Base-by-base conservation (phyloP, 2,329 filamentous ascomycete species). In the Leptoxyphium fumago region DNA sequence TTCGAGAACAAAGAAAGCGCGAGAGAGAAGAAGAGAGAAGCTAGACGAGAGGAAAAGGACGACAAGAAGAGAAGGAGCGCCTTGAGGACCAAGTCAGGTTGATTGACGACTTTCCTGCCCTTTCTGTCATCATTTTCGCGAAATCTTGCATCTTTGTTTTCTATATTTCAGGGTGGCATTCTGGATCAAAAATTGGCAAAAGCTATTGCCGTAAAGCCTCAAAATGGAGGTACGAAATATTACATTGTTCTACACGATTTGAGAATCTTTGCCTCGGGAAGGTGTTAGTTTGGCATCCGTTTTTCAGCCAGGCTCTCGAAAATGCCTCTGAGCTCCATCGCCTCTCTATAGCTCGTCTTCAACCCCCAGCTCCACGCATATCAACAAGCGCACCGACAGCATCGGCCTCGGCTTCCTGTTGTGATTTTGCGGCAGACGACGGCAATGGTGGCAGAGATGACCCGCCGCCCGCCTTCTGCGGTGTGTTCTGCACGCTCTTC, bases 1-100 rank as follows among this genome's bases (percentile, higher is more conserved):
- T 82, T 84, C 57, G 67, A 66, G 51, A 82, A 83, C 52, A 55
- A 52, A 5, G 56, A 58, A 48, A 52, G 48, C 43, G 52, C 52
- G 30, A 49, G 47, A 49, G 48, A 54, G 47, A 54, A 55, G 48
- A 59, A 59, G 52, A 59, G 56, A 51, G 55, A 56, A 46, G 43
- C n/a, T 6, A 47, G 41, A 45, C 44, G 46, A 39, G 46, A 47
- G 48, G 48, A 50, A 43, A 52, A 44, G 44, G 48, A 44, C 36
- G 39, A 45, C 43, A 29, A 39, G 42, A 42, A 29, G 43, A 47
- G 54, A 46, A 55, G 51, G 51, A 51, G 53, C 42, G 42, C 15
- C 13, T 15, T 36, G 32, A 36, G 32, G 32, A 5, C 32, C 9
- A 36, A 36, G 32, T 36, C 9, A 4, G 15, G 3, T 36, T 36